A percentile compares a stretch with the other conserved stretches of the same genome.
phyloP scores from a whole-genome alignment of 78 protist species.

The Andalucia godoyi region DNA sequence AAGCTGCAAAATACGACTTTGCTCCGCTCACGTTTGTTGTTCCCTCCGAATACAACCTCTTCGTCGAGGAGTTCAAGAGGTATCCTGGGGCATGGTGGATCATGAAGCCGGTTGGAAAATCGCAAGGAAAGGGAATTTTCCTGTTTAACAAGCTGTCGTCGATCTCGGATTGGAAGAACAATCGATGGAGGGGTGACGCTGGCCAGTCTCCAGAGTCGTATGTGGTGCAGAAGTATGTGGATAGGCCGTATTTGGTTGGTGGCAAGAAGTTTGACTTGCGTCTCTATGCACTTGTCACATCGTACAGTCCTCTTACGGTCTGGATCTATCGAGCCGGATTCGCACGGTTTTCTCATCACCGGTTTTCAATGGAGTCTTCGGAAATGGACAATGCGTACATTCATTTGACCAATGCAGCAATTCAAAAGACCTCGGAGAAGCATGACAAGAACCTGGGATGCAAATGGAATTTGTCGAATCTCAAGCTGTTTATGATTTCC shows the following conservation, averaged over 20 bases:
- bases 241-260: constrained; percentile 47
- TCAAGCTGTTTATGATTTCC: constrained; percentile 35
- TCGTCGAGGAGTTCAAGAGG: constrained; percentile 47
- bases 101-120: constrained; percentile 57
- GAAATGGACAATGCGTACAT: constrained; percentile 15
- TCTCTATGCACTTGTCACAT: constrained; percentile 41
- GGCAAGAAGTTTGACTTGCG: constrained; percentile 66
- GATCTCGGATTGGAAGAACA: constrained; percentile 58
- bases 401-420: constrained; percentile 80
- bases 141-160: constrained; percentile 59
- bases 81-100: constrained; percentile 34
- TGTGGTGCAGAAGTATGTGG: constrained; percentile 38
- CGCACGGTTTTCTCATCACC: constrained; percentile 52
- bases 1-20: constrained; percentile 40
- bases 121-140: constrained; percentile 81
- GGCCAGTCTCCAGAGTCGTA: constrained; percentile 18
- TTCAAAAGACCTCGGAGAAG: constrained; percentile 46
- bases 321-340: constrained; percentile 69
- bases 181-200: neutral
- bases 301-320: constrained; percentile 41
- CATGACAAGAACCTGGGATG: constrained; percentile 28
- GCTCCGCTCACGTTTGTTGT: constrained; percentile 47
- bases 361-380: constrained; percentile 8
- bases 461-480: constrained; percentile 53
- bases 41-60: constrained; percentile 60